Conservation (phyloP, 305 asterid genomes). For the Solanum chacoense region DNA sequence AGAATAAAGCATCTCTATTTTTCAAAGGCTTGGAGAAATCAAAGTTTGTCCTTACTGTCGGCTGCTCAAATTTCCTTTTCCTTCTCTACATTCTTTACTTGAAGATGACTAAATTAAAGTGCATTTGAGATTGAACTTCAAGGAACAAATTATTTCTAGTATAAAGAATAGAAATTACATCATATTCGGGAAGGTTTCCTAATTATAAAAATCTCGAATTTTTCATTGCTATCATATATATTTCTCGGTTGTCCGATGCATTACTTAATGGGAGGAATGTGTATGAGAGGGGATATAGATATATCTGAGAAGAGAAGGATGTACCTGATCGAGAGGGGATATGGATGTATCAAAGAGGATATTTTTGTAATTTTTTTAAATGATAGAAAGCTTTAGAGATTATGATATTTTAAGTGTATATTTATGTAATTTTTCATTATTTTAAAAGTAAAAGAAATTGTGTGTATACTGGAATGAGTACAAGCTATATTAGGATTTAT, state of each 20-base stretch:
- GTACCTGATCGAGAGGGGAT: not conserved
- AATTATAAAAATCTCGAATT: too few relatives aligned
- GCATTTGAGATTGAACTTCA: not conserved
- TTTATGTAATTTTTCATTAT: too few relatives aligned
- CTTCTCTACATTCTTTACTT: not conserved
- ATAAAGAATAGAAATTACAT: not conserved
- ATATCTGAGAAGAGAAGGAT: not conserved
- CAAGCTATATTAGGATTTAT: not conserved
- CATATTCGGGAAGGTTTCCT: too few relatives aligned
- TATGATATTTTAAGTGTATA: too few relatives aligned
- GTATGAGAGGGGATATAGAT: not conserved
- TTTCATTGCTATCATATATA: too few relatives aligned
- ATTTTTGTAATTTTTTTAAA: too few relatives aligned
- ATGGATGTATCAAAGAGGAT: not conserved
- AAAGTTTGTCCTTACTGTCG: not conserved
- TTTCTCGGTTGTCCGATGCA: not conserved
- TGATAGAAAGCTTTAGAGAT: too few relatives aligned
- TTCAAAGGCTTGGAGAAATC: not conserved
- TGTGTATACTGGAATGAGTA: not conserved
- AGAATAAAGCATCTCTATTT: not conserved
- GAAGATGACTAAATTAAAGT: not conserved
- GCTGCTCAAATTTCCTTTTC: not conserved
- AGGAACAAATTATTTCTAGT: not conserved
- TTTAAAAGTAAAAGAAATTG: not conserved
- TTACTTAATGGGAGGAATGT: too few relatives aligned